Base-by-base conservation (phyloP, 306 rosid genomes). In the Cicer bijugum region DNA sequence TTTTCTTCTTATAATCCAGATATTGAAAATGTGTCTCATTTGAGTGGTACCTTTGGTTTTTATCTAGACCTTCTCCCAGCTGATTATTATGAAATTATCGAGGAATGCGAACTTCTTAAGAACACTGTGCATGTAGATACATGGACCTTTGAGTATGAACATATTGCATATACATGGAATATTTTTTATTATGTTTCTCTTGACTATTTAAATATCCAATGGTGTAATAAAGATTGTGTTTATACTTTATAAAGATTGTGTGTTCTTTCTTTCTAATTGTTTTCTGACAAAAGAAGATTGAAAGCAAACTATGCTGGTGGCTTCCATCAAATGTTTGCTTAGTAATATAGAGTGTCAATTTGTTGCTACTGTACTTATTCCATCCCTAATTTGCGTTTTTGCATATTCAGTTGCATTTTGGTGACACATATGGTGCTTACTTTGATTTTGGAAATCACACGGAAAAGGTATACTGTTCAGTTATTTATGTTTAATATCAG, bases 391-490 rank as follows among this genome's bases (percentile, higher is more conserved):
- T 74, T 62, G 51, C 75, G 73, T 44, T 79, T 71, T 71, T 89
- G 76, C 74, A 47, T 69, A 9, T 83, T 50, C 97, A 94, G 98
- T 83, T 89, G 89, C 97, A 94, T 79, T 88, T 89, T 58, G 97
- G 89, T 71, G 70, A 79, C 37, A 75, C 80, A 2, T 69, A 84
- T 60, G 97, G 92, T 75, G 88, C 96, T 64, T 94, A 91, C 80
- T 84, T 91, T 78, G 98, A 94, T 85, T 94, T 88, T 40, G 96
- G 98, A 75, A 88, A 87, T 82, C 97, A 94, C 79, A 89, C 98
- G 0, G 98, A 94, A 73, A 91, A 91, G 97, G 98, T 94, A 88
- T 9, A 43, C 50, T 23, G 15, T 46, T 38, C 57, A 28, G 39
- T 28, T 47, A 28, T 75, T 59, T 46, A 39, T 68, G 48, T 63